A percentile compares a stretch with the other conserved stretches of the same genome.
Evolutionary conservation across 768 basidiomycete genomes (phyloP).

Genomic region (Trametes maxima): DNA sequence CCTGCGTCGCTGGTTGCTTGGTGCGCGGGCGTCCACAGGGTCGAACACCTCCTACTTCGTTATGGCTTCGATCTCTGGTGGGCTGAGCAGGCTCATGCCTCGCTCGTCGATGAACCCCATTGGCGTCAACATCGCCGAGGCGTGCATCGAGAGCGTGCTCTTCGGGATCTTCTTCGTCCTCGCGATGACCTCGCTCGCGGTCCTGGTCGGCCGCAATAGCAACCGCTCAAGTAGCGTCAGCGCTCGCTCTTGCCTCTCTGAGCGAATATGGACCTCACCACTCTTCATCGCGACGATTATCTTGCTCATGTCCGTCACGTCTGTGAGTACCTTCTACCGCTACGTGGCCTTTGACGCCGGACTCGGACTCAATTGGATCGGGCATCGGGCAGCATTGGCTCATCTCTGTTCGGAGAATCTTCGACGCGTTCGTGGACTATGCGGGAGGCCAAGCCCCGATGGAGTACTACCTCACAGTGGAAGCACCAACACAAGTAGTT

Average conservation of each 20-base stretch:
- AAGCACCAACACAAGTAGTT: constrained; percentile 8
- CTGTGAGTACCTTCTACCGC: neutral
- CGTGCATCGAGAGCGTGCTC: constrained; percentile 10
- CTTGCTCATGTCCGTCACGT: constrained; percentile 7
- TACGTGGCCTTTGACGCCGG: neutral
- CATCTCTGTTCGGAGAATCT: constrained; percentile 7
- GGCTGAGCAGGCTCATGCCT: constrained; percentile 5
- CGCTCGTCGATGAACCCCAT: constrained; percentile 5
- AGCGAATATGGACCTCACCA: constrained; percentile 8
- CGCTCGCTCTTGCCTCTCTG: neutral
- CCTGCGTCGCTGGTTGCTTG: neutral
- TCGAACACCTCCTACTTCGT: neutral
- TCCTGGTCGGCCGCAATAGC: constrained; percentile 10
- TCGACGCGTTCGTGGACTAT: constrained; percentile 11
- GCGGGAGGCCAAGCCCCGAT: constrained; percentile 4
- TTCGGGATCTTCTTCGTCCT: constrained; percentile 15
- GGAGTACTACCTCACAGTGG: constrained; percentile 12
- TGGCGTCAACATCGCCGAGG: constrained; percentile 11
- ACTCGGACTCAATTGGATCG: neutral
- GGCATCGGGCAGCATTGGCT: constrained; percentile 7
- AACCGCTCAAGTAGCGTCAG: constrained; percentile 10
- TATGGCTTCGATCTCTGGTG: constrained; percentile 7
- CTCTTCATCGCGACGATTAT: constrained; percentile 11
- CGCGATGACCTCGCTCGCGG: constrained; percentile 16
- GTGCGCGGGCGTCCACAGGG: constrained; percentile 12